Base-by-base conservation (phyloP, 768 basidiomycete genomes). In the Boletus reticuloceps region DNA sequence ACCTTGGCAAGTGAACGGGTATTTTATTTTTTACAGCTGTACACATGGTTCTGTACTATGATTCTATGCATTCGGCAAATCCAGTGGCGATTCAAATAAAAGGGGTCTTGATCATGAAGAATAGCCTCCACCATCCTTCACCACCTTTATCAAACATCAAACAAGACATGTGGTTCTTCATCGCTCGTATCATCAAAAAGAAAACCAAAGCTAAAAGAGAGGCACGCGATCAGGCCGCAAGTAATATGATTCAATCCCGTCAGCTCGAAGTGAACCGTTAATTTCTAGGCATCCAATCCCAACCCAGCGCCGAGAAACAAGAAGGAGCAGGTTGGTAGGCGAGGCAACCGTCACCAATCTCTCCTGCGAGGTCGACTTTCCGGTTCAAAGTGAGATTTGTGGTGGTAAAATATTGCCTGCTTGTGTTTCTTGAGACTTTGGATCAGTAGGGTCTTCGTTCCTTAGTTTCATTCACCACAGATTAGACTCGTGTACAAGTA, bases 131-230 rank as follows among this genome's bases (percentile, higher is more conserved):
- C 19, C 41, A 25, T 25, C 25, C 25, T 6, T 25, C 25, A 37
- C 25, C 5, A n/a, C 16, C 37, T 49, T 8, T 0, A 20, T 19
- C 19, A 40, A 16, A 19, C 22, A 20, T 19, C 19, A 40, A 16
- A 19, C 22, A 50, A 1, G 27, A 9, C 12, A 60, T 60, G 59
- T 56, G 59, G 55, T 40, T 62, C 47, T 1, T 41, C 22, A 14
- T 62, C 32, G 47, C 50, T 4, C 60, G 60, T 19, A 6, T 56
- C 4, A 56, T 57, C 6, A 51, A 12, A 25, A 61, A 40, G 40
- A 50, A 14, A 47, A 43, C 2, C 11, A 42, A 31, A n/a, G 52
- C 47, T 17, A 54, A 6, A 16, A 41, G 19, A n/a, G 32, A 41
- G 27, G 43, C 42, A 2, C 19, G 11, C 10, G 16, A 39, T 9